phyloP scores from a whole-genome alignment of 1,139 yeast species.

The Blastobotrys aristatus region DNA sequence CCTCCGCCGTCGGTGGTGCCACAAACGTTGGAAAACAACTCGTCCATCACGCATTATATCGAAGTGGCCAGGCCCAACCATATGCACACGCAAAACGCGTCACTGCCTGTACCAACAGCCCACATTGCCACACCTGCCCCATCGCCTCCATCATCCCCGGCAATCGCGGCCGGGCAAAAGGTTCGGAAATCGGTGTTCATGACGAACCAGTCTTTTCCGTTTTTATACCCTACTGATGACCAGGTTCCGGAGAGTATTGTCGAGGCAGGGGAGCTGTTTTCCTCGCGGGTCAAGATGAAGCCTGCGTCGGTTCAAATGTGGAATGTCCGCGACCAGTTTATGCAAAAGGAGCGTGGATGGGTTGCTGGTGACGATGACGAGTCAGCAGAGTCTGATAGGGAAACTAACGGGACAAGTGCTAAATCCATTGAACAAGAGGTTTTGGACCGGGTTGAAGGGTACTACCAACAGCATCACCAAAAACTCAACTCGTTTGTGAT shows the following conservation, averaged over 20 bases:
- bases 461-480: conserved; percentile 51
- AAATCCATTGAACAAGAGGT: conserved; percentile 37
- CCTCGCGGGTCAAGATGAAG: conserved; percentile 58
- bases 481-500: conserved; percentile 57
- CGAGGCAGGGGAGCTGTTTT: conserved; percentile 69
- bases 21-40: conserved; percentile 45
- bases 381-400: conserved; percentile 1
- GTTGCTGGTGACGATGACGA: conserved; percentile 12
- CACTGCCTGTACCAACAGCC: conserved; percentile 56
- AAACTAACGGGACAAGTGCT: conserved; percentile 6
- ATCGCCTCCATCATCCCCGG: conserved; percentile 70
- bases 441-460: conserved; percentile 53
- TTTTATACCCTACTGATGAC: conserved; percentile 57
- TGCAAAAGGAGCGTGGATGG: conserved; percentile 75
- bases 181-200: conserved; percentile 63
- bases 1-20: conserved; percentile 48
- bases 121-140: conserved; percentile 90
- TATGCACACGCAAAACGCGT: conserved; percentile 49
- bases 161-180: conserved; percentile 48
- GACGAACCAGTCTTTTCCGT: conserved; percentile 74
- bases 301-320: conserved; percentile 64
- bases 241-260: conserved; percentile 66
- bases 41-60: conserved; percentile 35
- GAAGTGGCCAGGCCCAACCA: conserved; percentile 55
- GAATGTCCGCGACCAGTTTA: conserved; percentile 63